A percentile compares a stretch with the other conserved stretches of the same genome.
Conservation (phyloP, 176 grass and related monocot species). For the Oryza glaberrima region DNA sequence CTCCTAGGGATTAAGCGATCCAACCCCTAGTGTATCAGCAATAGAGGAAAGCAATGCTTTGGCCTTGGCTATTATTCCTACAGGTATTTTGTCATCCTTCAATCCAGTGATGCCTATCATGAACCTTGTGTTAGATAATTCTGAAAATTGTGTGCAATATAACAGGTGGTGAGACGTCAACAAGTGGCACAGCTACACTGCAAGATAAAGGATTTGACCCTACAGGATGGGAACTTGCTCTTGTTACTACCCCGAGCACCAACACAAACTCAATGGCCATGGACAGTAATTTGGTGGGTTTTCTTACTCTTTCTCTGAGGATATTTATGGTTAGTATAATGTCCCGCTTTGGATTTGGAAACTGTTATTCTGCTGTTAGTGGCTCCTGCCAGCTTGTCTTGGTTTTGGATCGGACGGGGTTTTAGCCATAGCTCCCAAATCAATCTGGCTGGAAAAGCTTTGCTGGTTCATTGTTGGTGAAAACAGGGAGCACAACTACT, state of each 20-base stretch:
- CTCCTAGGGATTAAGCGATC: constrained; percentile 80
- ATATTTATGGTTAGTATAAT: constrained; percentile 27
- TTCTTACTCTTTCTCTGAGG: constrained; percentile 27
- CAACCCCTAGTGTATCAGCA: constrained; percentile 57
- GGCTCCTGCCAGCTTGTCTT: constrained; percentile 23
- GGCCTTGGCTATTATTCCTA: constrained; percentile 73
- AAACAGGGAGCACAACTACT: background rate
- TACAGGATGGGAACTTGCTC: constrained; percentile 97
- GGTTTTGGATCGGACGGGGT: background rate
- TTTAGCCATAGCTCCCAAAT: background rate
- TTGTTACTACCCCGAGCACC: constrained; percentile 77
- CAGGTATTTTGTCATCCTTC: constrained; percentile 51
- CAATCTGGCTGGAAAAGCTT: constrained; percentile 1
- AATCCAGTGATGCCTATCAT: constrained; percentile 5
- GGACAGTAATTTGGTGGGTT: constrained; percentile 80
- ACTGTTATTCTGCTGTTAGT: background rate
- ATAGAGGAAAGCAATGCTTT: constrained; percentile 90
- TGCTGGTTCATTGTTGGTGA: background rate
- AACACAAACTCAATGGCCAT: constrained; percentile 52
- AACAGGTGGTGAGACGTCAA: constrained; percentile 50
- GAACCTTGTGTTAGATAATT: constrained; percentile 11
- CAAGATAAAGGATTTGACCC: constrained; percentile 91
- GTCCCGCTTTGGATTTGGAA: constrained; percentile 10
- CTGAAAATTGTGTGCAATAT: constrained; percentile 42
- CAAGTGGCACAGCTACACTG: constrained; percentile 40